Percentiles rank a stretch among this genome's conserved stretches.
phyloP scores from a whole-genome alignment of 2,329 filamentous ascomycete species.

The Zymoseptoria crescenta region DNA sequence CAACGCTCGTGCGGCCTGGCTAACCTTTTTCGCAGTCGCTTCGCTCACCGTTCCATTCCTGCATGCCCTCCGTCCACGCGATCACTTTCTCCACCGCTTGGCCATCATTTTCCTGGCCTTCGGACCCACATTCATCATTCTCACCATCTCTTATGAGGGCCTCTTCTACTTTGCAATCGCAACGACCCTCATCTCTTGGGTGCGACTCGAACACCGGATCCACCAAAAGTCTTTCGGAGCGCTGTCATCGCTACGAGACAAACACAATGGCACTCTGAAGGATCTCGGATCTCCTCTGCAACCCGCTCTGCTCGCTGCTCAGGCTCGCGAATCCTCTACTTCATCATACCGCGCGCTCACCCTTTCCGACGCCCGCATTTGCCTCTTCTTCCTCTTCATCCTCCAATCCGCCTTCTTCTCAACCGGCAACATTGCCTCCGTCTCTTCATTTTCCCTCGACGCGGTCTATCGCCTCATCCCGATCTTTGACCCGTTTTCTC shows the following conservation, averaged over 20 bases:
- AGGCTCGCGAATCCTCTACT: slow-evolving; percentile 26
- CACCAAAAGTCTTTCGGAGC: slow-evolving; percentile 33
- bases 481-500: slow-evolving; percentile 87
- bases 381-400: slow-evolving; percentile 90
- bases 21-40: slow-evolving; percentile 42
- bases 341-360: slow-evolving; percentile 58
- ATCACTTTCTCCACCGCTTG: slow-evolving; percentile 82
- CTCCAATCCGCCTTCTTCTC: slow-evolving; percentile 95
- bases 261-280: slow-evolving; percentile 20
- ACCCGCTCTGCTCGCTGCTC: slow-evolving; percentile 30
- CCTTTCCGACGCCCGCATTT: slow-evolving; percentile 77
- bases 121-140: slow-evolving; percentile 85
- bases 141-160: slow-evolving; percentile 95
- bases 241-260: slow-evolving; percentile 7
- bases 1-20: slow-evolving; percentile 3
- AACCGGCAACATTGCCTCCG: slow-evolving; percentile 89
- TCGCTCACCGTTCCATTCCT: slow-evolving; percentile 73
- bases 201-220: slow-evolving; percentile 78
- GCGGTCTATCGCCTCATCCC: slow-evolving; percentile 81
- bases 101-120: slow-evolving; percentile 87
- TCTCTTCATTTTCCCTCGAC: slow-evolving; percentile 89
- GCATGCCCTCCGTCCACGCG: slow-evolving; percentile 73
- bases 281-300: slow-evolving; percentile 26
- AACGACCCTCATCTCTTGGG: slow-evolving; percentile 75
- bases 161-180: slow-evolving; percentile 92